These are phyloP conservation scores for Aureobasidium sp. DNA, from an alignment of 2,329 filamentous ascomycete genomes.

Conservation along the genomic window DNA sequence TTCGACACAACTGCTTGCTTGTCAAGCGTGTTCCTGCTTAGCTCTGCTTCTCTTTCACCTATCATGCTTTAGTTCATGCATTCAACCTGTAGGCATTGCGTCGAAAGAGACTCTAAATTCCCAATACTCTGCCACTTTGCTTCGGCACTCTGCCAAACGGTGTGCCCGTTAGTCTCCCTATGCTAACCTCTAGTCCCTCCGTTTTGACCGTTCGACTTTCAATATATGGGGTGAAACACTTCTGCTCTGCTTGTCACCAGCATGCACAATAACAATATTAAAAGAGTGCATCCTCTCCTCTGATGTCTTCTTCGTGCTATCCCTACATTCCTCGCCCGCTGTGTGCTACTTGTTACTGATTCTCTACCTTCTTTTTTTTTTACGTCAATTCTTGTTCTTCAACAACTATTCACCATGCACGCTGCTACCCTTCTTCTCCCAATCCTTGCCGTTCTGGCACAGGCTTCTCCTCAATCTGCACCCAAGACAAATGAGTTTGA, in stretches of 20 bases:
- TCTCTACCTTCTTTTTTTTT: not conserved
- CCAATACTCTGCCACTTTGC: not conserved
- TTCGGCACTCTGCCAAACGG: not conserved
- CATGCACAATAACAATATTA: not conserved
- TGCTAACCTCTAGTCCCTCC: not conserved
- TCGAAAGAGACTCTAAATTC: not conserved
- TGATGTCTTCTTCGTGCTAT: not conserved
- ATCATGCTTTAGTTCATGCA: not conserved
- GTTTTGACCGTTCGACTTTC: constrained; percentile 6
- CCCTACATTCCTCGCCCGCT: not conserved
- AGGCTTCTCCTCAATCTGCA: constrained; percentile 1
- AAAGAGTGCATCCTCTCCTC: not conserved
- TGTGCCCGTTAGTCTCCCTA: not conserved
- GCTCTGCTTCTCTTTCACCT: not conserved
- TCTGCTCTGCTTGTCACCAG: not conserved
- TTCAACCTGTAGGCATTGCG: not conserved
- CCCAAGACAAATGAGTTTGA: not conserved
- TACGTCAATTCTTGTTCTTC: not conserved
- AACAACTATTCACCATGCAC: constrained; percentile 2
- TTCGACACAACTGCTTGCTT: not conserved
- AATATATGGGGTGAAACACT: not conserved
- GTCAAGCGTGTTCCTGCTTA: no score
- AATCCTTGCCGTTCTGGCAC: constrained; percentile 9
- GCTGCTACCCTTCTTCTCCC: constrained; percentile 1
- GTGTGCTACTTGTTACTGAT: not conserved